Evolutionary conservation across 371 early-diverging fungal species (phyloP).

Genomic region (Phascolomyces articulosus): DNA sequence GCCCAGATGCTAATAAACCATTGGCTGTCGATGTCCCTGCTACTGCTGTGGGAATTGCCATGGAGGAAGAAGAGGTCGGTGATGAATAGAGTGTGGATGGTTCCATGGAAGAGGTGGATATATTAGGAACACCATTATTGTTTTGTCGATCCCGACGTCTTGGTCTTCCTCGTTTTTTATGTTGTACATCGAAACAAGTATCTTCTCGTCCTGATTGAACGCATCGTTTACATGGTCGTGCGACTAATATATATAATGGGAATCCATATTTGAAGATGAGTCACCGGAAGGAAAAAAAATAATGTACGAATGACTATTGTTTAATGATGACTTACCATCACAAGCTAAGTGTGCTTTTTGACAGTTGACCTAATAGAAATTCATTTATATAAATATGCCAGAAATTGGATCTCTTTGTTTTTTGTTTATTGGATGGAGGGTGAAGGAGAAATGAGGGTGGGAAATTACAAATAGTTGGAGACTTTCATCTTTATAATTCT

Average conservation of each 20-base stretch:
- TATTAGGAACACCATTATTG: too few relatives aligned
- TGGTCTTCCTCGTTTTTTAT: slow-evolving; percentile 82
- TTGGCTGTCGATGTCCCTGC: neutral
- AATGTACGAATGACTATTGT: too few relatives aligned
- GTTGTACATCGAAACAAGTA: slow-evolving; percentile 77
- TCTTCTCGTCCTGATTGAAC: slow-evolving; percentile 67
- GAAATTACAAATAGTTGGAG: neutral
- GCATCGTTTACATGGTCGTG: slow-evolving; percentile 79
- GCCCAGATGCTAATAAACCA: neutral
- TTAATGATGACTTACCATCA: slow-evolving; percentile 46
- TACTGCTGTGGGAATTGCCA: neutral
- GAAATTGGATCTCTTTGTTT: neutral
- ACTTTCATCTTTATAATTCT: neutral
- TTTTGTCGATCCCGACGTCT: slow-evolving; percentile 56
- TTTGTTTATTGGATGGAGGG: too few relatives aligned
- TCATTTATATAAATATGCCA: neutral
- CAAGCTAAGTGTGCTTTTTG: slow-evolving; percentile 55
- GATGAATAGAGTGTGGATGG: neutral
- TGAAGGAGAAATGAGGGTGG: neutral
- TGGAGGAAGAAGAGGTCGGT: neutral
- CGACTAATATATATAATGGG: slow-evolving; percentile 46
- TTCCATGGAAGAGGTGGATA: neutral
- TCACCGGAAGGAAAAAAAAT: too few relatives aligned
- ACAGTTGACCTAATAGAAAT: slow-evolving; percentile 33
- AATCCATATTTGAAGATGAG: too few relatives aligned